Base-by-base conservation (phyloP, 2,329 filamentous ascomycete genomes). In the Mariannaea elegans region DNA sequence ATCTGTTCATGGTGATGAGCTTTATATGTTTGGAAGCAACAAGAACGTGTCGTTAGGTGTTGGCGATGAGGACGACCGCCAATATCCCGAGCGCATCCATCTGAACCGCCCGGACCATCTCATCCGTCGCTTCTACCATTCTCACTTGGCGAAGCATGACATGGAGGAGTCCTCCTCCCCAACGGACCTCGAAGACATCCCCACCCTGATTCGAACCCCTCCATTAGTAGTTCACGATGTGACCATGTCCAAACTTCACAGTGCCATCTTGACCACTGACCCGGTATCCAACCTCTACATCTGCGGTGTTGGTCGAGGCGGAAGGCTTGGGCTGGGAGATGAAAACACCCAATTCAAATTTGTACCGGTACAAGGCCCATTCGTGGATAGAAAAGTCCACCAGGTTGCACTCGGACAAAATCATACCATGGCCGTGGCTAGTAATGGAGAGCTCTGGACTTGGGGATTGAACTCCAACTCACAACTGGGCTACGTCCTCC, bases 21-120 rank as follows among this genome's bases (percentile, higher is more conserved):
- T 97, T 1, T 98, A 93, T 71, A 90, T 93, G 1, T 97, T 98
- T 76, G 95, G 95, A 48, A 98, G 94, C 77, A 99, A 97, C 77
- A 96, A 95, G 72, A 99, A 99, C 68, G 78, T 97, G 9, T 95
- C 92, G 0, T 84, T 99, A 19, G 95, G 95, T 1, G 90, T 98
- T 61, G 94, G 94, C n/a, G 94, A 99, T 72, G 90, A 96, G 70
- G 93, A 97, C 73, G 94, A 99, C 72, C 88, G 95, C 3, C 94
- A 98, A 65, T 97, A 90, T 70, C 95, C 95, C 0, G 95, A 98
- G 74, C 90, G 93, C 9, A 87, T 97, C 10, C 80, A 83, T 29
- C 76, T 98, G 31, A 86, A 87, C 55, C 87, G 94, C 14, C 93
- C 95, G 0, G 88, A 92, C 21, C 87, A 92, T 71, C 81, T 98